phyloP scores from a whole-genome alignment of 2,329 filamentous ascomycete genomes.

The Claviceps sp. region DNA sequence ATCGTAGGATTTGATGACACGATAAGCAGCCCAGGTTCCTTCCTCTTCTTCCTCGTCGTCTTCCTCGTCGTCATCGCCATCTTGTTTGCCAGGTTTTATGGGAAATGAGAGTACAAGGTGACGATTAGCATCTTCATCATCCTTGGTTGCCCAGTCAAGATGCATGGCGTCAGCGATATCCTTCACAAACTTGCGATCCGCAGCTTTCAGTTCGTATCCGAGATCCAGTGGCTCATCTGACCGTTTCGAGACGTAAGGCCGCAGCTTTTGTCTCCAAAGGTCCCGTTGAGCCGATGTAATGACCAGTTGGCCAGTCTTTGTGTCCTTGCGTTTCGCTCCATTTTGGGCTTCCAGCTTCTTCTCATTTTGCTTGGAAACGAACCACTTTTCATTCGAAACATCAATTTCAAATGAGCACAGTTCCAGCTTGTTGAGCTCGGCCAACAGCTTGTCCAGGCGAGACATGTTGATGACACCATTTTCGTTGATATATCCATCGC shows the following conservation, averaged over 20 bases:
- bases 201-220: slow-evolving; percentile 57
- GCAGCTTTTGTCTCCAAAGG: slow-evolving; percentile 67
- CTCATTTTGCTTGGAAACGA: slow-evolving; percentile 69
- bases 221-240: slow-evolving; percentile 56
- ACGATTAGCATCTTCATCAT: slow-evolving; percentile 41
- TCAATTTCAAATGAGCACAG: slow-evolving; percentile 88
- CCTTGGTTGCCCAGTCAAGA: slow-evolving; percentile 43
- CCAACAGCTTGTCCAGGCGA: slow-evolving; percentile 62
- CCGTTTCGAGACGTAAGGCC: slow-evolving; percentile 66
- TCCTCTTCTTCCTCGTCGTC: slow-evolving; percentile 45
- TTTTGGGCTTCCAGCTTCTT: slow-evolving; percentile 48
- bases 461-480: slow-evolving; percentile 81
- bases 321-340: slow-evolving; percentile 37
- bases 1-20: slow-evolving; percentile 82
- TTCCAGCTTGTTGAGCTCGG: slow-evolving; percentile 79
- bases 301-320: slow-evolving; percentile 47
- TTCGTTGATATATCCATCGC: slow-evolving; percentile 93
- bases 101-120: slow-evolving; percentile 39
- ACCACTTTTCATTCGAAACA: slow-evolving; percentile 79
- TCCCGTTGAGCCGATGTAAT: slow-evolving; percentile 71
- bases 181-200: slow-evolving; percentile 86
- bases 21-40: slow-evolving; percentile 70
- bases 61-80: slow-evolving; percentile 26
- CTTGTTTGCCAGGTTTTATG: slow-evolving; percentile 39
- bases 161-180: slow-evolving; percentile 57